Evolutionary conservation across 1,284 basidiomycete species (phyloP).

Genomic region (Austroboletus niveus): DNA sequence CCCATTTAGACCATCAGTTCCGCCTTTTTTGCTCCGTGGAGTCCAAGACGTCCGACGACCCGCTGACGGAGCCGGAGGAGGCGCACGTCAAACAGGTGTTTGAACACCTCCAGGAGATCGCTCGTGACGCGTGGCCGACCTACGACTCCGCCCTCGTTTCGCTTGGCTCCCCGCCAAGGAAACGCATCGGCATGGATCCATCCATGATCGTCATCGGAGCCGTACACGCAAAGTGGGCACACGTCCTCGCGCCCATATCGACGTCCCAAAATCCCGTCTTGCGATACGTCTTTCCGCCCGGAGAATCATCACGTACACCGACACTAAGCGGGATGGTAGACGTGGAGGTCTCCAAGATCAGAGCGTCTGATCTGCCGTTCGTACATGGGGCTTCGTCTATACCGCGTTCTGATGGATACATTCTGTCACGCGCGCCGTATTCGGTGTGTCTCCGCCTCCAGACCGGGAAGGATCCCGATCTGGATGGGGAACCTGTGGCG

Average conservation of each 20-base stretch:
- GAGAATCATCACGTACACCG: neutral
- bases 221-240: slow-evolving; percentile 18
- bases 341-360: slow-evolving; percentile 7
- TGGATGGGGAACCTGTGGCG: slow-evolving; percentile 5
- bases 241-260: slow-evolving; percentile 7
- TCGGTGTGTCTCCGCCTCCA: slow-evolving; percentile 22
- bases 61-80: slow-evolving; percentile 6
- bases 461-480: neutral
- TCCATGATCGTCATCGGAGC: slow-evolving; percentile 11
- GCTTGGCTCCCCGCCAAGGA: neutral
- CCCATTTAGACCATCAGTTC: slow-evolving; percentile 11
- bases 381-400: slow-evolving; percentile 10
- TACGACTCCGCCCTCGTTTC: slow-evolving; percentile 4
- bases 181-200: slow-evolving; percentile 6
- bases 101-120: slow-evolving; percentile 5
- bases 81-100: slow-evolving; percentile 17
- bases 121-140: neutral
- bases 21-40: slow-evolving; percentile 19
- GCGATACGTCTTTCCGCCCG: slow-evolving; percentile 8
- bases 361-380: slow-evolving; percentile 12
- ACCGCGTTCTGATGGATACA: slow-evolving; percentile 17
- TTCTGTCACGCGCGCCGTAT: slow-evolving; percentile 16
- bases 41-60: neutral
- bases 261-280: slow-evolving; percentile 2
- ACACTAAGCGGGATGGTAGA: neutral